Evolutionary conservation across 305 asterid genomes (phyloP), one percentile per base, ranked within the genome.

Genomic region (Fraxinus baroniana): DNA sequence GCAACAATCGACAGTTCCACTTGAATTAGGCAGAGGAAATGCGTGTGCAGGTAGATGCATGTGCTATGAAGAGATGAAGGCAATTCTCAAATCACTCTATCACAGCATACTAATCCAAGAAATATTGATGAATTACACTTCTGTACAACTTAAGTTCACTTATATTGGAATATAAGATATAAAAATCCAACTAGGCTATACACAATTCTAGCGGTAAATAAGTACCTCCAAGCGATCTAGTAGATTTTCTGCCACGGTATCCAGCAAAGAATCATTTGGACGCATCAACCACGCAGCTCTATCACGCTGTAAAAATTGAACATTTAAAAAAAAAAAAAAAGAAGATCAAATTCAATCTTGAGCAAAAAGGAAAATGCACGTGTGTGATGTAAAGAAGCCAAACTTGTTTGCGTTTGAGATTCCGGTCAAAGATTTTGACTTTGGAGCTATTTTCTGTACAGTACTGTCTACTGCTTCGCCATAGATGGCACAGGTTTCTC

Each of bases 231-330:
- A 85, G 37, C 98, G 92, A 91, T 95, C 98, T 57, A 94, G 90
- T 76, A 95, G 82, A 87, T 95, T 94, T 72, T 94, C 98, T 20
- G 97, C 97, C 28, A 95, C 99, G 3, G 94, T 85, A 87, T 93
- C 98, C 84, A 90, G 84, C 81, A 95, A 86, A 46, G 98, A 85
- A 87, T 95, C 94, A 84, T 89, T 86, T 2, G 90, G 89, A 74
- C 88, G 83, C 97, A 90, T 88, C 89, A 94, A 86, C 99, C 98
- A 95, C 74, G 97, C 98, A 15, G 98, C 99, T 89, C 99, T 88
- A 87, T 95, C 97, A 74, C 99, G 91, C 99, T 95, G 88, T 62
- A 84, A 49, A 72, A 3, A 77, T 22, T n/a, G 55, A 74, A 57
- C 44, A 81, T 36, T 33, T n/a, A n/a, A n/a, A n/a, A 26, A 37